phyloP scores from a whole-genome alignment of 73 alveolate genomes.

The Effrenium voratum region DNA sequence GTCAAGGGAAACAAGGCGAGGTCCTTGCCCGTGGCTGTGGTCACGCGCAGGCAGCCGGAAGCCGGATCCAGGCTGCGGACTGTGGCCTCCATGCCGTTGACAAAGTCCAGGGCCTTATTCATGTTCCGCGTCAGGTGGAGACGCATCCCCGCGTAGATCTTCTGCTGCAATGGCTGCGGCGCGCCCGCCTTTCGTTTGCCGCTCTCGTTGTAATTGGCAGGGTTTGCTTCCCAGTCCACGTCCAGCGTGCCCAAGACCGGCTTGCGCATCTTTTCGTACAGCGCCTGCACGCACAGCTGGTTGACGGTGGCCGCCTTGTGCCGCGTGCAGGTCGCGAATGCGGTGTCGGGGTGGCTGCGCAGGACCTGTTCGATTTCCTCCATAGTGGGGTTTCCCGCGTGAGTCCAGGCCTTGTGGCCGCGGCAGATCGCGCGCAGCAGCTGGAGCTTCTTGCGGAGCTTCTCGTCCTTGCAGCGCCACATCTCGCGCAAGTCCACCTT shows the following conservation, averaged over 20 bases:
- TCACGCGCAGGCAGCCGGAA: no score
- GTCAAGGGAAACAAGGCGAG: not conserved
- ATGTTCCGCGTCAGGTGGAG: not conserved
- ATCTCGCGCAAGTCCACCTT: not conserved
- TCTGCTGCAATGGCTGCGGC: not conserved
- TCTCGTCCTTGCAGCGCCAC: not conserved
- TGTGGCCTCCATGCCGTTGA: not conserved
- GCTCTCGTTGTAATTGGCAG: not conserved
- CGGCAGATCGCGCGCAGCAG: not conserved
- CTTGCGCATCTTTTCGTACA: not conserved
- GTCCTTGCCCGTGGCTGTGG: not conserved
- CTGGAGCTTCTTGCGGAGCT: not conserved
- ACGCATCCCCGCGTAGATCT: not conserved
- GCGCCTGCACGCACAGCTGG: not conserved
- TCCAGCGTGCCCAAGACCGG: not conserved
- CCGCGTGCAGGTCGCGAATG: not conserved
- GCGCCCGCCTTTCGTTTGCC: not conserved
- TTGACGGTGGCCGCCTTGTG: not conserved
- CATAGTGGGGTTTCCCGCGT: not conserved
- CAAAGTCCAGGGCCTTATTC: not conserved
- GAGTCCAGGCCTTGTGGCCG: not conserved
- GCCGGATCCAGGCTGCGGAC: not conserved
- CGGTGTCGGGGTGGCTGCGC: not conserved
- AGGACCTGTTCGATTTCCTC: not conserved
- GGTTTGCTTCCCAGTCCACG: not conserved